Evolutionary conservation across 768 basidiomycete genomes (phyloP), one percentile per base, ranked within the genome.

Genomic region (Agrocybe praecox): DNA sequence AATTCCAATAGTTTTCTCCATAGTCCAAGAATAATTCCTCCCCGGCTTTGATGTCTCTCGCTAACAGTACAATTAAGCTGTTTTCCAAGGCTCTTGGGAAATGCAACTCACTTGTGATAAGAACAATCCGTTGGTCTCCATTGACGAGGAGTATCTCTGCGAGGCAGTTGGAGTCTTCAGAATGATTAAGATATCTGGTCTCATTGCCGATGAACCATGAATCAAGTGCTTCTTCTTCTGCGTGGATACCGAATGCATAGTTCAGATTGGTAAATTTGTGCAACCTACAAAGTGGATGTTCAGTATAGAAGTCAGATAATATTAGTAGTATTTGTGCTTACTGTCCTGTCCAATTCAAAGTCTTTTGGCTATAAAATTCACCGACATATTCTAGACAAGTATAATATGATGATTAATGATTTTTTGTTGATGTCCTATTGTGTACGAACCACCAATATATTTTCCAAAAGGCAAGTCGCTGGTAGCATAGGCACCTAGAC

Each of bases 401-500:
- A 42, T 23, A 10, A 34, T 18, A 46, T 3, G 50, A 1, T 17
- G 23, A 45, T 18, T 12, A 53, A 9, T 29, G 19, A 24, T 40
- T 21, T 8, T 6, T 21, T 10, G 11, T 24, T 23, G 24, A 24
- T 24, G 10, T 26, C 11, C n/a, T 18, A 34, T 40, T 23, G 19
- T 29, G 14, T 32, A 34, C 64, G 45, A 32, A 66, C 72, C 72
- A 58, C 70, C 71, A 15, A 74, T 56, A 14, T 61, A 53, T 8
- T 48, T 57, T 12, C 33, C 59, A 44, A 47, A 23, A 29, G 33
- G 42, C 10, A 72, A 57, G 15, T 46, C 5, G 0, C 26, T n/a
- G 2, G n/a, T 32, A 9, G 81, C 73, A 67, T 78, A 83, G 2
- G 80, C 76, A 22, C 84, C 84, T 26, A 80, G 64, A 1, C 84